A percentile compares a stretch with the other conserved stretches of the same genome.
phyloP scores from a whole-genome alignment of 768 basidiomycete genomes.

The Rubroboletus satanas region DNA sequence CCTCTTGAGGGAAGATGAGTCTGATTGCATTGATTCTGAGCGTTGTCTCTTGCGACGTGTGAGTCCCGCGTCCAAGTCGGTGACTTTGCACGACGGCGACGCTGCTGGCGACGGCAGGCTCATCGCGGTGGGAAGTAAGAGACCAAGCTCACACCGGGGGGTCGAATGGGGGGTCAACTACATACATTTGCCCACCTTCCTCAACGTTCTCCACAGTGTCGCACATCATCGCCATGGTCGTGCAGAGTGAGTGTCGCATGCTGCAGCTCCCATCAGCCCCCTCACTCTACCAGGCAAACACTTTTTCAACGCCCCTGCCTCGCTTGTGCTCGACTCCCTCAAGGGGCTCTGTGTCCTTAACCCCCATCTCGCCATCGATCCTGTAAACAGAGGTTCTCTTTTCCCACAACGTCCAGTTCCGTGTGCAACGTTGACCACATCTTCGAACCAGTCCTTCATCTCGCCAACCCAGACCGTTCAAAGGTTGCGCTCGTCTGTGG shows the following conservation, averaged over 20 bases:
- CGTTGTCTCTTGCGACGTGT: constrained; percentile 64
- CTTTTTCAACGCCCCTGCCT: constrained; percentile 65
- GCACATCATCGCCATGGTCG: neutral
- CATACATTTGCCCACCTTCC: neutral
- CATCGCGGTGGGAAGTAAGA: constrained; percentile 32
- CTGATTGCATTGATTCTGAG: constrained; percentile 72
- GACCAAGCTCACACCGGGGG: neutral
- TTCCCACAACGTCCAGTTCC: neutral
- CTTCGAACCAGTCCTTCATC: constrained; percentile 52
- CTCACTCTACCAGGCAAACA: constrained; percentile 49
- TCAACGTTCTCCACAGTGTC: neutral
- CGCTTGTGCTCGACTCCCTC: constrained; percentile 77
- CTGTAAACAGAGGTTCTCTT: constrained; percentile 60
- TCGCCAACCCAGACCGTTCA: constrained; percentile 50
- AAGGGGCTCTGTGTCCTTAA: constrained; percentile 68
- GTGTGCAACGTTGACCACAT: neutral
- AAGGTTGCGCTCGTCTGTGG: constrained; percentile 80
- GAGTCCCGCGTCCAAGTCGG: constrained; percentile 32
- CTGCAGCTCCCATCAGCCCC: too few relatives aligned
- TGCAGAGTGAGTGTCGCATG: neutral
- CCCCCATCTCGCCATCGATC: constrained; percentile 67
- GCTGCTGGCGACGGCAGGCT: constrained; percentile 39
- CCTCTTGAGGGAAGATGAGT: constrained; percentile 75
- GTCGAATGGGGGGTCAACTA: constrained; percentile 11
- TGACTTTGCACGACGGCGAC: constrained; percentile 41